Base-by-base conservation (phyloP, 257 asterid genomes). In the Gentiana dahurica region DNA sequence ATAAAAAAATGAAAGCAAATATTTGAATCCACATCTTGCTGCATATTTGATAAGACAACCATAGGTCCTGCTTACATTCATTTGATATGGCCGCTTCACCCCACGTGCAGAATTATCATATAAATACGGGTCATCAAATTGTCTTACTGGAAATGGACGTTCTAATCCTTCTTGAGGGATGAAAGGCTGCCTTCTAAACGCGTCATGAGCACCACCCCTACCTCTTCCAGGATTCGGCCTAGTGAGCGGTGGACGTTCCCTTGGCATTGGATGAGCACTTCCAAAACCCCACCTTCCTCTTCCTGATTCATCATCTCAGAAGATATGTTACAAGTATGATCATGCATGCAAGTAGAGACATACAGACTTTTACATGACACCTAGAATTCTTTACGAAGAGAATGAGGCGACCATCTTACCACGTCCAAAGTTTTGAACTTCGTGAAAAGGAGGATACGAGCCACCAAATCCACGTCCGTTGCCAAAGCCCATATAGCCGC, bases 271-370 rank as follows among this genome's bases (percentile, higher is more conserved):
- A 70, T 68, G 76, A 53, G 77, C 68, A 67, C 78, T 76, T 60
- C 84, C 57, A 62, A 53, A 73, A 58, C 75, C 77, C 85, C 81
- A 68, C 64, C 85, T 78, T 47, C 68, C 85, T 58, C 77, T 83
- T 78, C 76, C 46, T 64, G 36, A 64, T 32, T 70, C 39, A 57
- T 43, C 51, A 64, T 52, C 43, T n/a, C 43, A 24, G 36, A 51
- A 9, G 43, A 13, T 37, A 38, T 50, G 51, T 59, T 41, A 50
- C 39, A 43, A 54, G 43, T 15, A 13, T 12, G 53, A 13, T 39
- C 34, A 7, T 43, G 5, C 46, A 60, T 8, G 33, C 13, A 43
- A 35, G 9, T 41, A 34, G 36, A 57, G 34, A 41, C 36, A 61
- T 8, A 36, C 12, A 13, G 34, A 34, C 5, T 32, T 39, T 1